phyloP scores from a whole-genome alignment of 2,329 filamentous ascomycete genomes.

The Claviceps maximensis region DNA sequence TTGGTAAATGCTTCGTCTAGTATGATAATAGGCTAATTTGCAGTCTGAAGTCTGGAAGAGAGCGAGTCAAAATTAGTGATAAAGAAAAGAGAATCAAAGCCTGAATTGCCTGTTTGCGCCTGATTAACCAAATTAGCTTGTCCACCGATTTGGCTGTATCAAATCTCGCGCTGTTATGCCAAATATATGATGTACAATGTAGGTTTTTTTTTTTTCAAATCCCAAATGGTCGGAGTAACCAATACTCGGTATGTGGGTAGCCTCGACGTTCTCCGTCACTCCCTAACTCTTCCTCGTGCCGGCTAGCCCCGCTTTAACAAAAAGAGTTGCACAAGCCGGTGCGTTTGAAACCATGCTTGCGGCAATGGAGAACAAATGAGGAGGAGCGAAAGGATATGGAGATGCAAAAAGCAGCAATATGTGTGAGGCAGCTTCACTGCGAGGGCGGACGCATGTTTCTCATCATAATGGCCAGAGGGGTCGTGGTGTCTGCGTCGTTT shows the following conservation, averaged over 20 bases:
- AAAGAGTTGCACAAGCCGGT: background rate
- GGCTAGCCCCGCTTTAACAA: background rate
- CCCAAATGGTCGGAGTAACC: too few species aligned
- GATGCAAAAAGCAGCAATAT: background rate
- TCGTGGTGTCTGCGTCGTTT: background rate
- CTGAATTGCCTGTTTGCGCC: background rate
- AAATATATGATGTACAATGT: too few species aligned
- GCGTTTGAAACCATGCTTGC: background rate
- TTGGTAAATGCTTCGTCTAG: background rate
- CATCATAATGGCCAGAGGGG: background rate
- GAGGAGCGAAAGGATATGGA: background rate
- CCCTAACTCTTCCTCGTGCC: background rate
- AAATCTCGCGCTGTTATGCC: background rate
- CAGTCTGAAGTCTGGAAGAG: background rate
- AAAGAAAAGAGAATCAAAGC: background rate
- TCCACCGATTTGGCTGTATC: background rate
- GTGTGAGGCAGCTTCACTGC: background rate
- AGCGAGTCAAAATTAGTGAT: background rate
- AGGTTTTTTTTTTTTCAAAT: too few species aligned
- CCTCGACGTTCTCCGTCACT: background rate
- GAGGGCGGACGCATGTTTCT: background rate
- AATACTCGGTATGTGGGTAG: background rate
- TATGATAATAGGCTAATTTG: background rate
- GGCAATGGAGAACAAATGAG: background rate
- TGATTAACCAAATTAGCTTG: background rate